A percentile compares a stretch with the other conserved stretches of the same genome.
These are phyloP conservation scores for Tolypocladium cylindrosporum DNA, from an alignment of 2,329 filamentous ascomycete genomes.

Conservation along the genomic window DNA sequence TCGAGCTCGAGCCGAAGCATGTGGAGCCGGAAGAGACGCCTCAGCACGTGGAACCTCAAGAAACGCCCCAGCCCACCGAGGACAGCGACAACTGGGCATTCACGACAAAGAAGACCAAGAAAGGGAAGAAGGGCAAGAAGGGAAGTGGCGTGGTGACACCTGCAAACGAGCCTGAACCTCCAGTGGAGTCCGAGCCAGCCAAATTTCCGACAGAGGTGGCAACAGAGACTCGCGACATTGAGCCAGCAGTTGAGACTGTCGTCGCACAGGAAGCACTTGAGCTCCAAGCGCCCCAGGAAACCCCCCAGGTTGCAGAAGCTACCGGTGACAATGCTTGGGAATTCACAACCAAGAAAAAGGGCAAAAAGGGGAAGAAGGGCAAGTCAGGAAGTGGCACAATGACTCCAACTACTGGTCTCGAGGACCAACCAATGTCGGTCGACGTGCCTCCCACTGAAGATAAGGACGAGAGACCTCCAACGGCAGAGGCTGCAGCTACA, in stretches of 20 bases:
- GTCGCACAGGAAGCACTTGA: not conserved
- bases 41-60: not conserved
- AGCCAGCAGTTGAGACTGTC: not conserved
- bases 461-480: not conserved
- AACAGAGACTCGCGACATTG: not conserved
- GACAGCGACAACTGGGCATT: conserved; percentile 1
- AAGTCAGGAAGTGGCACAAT: conserved; percentile 1
- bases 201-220: not conserved
- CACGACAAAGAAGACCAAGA: conserved; percentile 1
- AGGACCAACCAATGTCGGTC: not conserved
- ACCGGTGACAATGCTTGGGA: conserved; percentile 14
- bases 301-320: not conserved
- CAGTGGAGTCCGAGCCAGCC: not conserved
- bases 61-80: not conserved
- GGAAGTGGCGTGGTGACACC: not conserved
- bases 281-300: conserved; percentile 2
- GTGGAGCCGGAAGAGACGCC: not conserved
- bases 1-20: not conserved
- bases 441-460: not conserved
- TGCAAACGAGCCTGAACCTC: not conserved
- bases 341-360: conserved; percentile 31
- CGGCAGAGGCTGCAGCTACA: not conserved
- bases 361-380: conserved; percentile 25
- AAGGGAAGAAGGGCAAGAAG: conserved; percentile 3
- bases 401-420: conserved; percentile 1